Evolutionary conservation across 306 rosid genomes (phyloP), one percentile per base, ranked within the genome.

Genomic region (Trifolium fragiferum): DNA sequence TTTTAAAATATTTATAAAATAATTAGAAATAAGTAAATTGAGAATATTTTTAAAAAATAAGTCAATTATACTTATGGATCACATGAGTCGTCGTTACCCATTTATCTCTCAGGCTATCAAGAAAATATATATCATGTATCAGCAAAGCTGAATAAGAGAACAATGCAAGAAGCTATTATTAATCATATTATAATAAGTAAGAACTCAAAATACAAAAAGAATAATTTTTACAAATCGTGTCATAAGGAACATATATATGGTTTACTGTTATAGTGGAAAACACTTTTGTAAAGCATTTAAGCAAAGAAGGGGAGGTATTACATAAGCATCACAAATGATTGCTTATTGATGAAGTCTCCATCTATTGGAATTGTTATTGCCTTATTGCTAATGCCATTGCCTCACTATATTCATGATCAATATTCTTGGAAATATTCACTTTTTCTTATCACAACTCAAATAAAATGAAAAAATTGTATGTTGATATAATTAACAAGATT

Each of bases 261-360:
- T 7, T 7, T 50, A 13, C 13, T 18, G 4, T 6, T 58, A 12
- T 25, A 58, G 37, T 12, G 64, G 64, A 58, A 25, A 58, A 25
- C 4, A 58, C 37, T 25, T 58, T 30, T 12, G 4, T 12, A 23
- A 16, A 25, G 2, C 64, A 58, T 25, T 25, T 58, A 25, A 19
- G 64, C 18, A 23, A 58, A 25, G 2, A 58, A 23, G 8, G 37
- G n/a, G 37, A 9, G 10, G 6, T 9, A 58, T 13, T 51, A 13
- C 65, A 11, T 59, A 59, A 59, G 19, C 66, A 27, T 27, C 66
- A 27, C 32, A 59, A 27, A 2, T 5, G 40, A 59, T 59, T 59
- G 66, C 66, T 59, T 59, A 59, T 59, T 30, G 40, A 59, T 59
- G 66, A 59, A 59, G 66, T 59, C 40, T 59, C 19, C 40, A 27